Base-by-base conservation (phyloP, 2,329 filamentous ascomycete species). In the Knufia fluminis region DNA sequence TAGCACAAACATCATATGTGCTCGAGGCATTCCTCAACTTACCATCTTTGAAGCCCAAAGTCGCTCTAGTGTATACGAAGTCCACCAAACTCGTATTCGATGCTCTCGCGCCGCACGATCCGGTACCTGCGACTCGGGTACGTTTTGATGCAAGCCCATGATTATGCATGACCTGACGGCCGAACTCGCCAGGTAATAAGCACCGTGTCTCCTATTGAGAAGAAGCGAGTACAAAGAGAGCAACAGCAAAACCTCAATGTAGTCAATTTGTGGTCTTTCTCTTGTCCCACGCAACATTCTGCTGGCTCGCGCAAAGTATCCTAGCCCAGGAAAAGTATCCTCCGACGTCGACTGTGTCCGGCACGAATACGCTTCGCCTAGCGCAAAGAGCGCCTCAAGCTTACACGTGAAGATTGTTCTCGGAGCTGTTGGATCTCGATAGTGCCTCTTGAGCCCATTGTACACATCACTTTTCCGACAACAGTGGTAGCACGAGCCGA, bases 11-110 rank as follows among this genome's bases (percentile, higher is more conserved):
- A n/a, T n/a, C n/a, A n/a, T n/a, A n/a, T n/a, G n/a, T n/a, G n/a
- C n/a, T n/a, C n/a, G n/a, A n/a, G n/a, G n/a, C n/a, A n/a, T n/a
- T n/a, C n/a, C n/a, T n/a, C n/a, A n/a, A n/a, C n/a, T n/a, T n/a
- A n/a, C n/a, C 45, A 75, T 65, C 41, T 73, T 71, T 0, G 71
- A 70, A 2, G 70, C 70, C 66, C 68, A 73, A 63, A 75, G 69
- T 2, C 73, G 66, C 49, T 73, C 71, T 19, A 72, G 61, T 7
- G 62, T 66, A 38, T 71, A 72, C 0, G 69, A 63, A 0, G 70
- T 71, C 69, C 68, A 71, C 64, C 67, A 72, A 1, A 71, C 60
- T 1, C 69, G 60, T 6, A 63, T 64, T 1, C 70, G 59, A 19
- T 72, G 70, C 48, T 72, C 68, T 3, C 68, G 54, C 1, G 57